Evolutionary conservation across 2,329 filamentous ascomycete genomes (phyloP).

Genomic region (Penicillium rolfsii): DNA sequence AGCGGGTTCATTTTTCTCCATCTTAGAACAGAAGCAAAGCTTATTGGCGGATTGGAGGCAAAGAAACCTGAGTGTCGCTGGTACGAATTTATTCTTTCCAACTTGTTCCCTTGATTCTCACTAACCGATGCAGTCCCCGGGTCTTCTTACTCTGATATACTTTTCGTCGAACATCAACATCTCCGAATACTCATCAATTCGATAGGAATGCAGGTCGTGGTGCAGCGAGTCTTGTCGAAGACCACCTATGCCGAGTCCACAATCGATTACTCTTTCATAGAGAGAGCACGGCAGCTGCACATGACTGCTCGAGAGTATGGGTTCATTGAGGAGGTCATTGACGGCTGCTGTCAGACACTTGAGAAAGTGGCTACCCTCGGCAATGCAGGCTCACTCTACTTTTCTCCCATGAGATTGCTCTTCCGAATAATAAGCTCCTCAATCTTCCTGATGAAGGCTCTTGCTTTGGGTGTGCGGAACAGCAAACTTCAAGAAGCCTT

Average conservation of each 20-base stretch:
- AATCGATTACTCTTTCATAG: constrained; percentile 17
- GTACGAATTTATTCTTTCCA: background rate
- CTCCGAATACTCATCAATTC: constrained; percentile 38
- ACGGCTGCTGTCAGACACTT: constrained; percentile 51
- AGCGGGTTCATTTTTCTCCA: constrained; percentile 22
- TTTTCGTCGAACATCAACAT: constrained; percentile 52
- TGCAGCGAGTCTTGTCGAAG: constrained; percentile 44
- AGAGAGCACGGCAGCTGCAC: constrained; percentile 13
- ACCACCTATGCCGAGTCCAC: constrained; percentile 8
- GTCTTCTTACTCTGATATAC: constrained; percentile 41
- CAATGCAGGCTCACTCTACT: constrained; percentile 44
- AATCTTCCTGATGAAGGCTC: constrained; percentile 52
- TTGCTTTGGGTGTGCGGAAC: constrained; percentile 49
- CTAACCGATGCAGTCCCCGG: constrained; percentile 5
- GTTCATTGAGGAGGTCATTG: constrained; percentile 55
- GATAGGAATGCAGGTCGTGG: constrained; percentile 55
- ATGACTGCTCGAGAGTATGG: constrained; percentile 43
- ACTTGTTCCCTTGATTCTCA: background rate
- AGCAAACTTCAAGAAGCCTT: constrained; percentile 48
- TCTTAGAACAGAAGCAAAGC: constrained; percentile 17
- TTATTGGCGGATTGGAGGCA: constrained; percentile 17
- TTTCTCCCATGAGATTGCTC: constrained; percentile 53
- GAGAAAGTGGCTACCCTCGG: constrained; percentile 47
- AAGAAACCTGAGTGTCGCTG: constrained; percentile 7
- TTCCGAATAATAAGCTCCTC: constrained; percentile 55